A percentile compares a stretch with the other conserved stretches of the same genome.
Conservation (phyloP, 1,284 basidiomycete species). For the Trichosporon sp. region DNA sequence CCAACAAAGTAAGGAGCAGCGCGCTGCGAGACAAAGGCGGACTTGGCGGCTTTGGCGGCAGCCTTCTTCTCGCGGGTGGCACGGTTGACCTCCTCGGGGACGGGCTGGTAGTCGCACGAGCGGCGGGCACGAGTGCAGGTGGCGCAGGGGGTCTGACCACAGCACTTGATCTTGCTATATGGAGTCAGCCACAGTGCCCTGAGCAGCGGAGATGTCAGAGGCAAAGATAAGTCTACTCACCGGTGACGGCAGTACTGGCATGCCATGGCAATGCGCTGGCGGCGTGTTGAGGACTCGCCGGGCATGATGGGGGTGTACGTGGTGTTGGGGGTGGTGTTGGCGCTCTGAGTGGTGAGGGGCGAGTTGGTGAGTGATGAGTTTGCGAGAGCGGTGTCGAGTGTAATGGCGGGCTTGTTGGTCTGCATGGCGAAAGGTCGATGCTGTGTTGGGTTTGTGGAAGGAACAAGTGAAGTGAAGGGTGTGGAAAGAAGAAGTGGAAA, state of each 20-base stretch:
- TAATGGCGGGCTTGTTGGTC: slow-evolving; percentile 10
- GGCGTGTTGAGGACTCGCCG: slow-evolving; percentile 26
- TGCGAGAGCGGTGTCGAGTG: slow-evolving; percentile 5
- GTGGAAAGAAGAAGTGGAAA: background rate
- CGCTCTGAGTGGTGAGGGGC: background rate
- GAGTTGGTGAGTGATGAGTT: slow-evolving; percentile 4
- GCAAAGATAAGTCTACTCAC: slow-evolving; percentile 26
- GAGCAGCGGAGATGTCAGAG: background rate
- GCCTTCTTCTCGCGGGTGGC: slow-evolving; percentile 46
- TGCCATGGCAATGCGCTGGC: slow-evolving; percentile 44
- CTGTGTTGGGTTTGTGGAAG: background rate
- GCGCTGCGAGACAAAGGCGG: slow-evolving; percentile 21
- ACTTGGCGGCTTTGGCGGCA: slow-evolving; percentile 35
- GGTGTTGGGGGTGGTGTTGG: background rate
- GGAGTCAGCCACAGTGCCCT: slow-evolving; percentile 6
- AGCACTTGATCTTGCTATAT: slow-evolving; percentile 47
- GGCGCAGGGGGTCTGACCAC: slow-evolving; percentile 41
- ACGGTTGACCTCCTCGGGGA: slow-evolving; percentile 46
- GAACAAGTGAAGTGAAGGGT: background rate
- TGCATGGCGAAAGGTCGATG: slow-evolving; percentile 4
- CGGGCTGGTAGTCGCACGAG: slow-evolving; percentile 44
- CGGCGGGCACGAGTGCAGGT: slow-evolving; percentile 45
- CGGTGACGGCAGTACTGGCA: slow-evolving; percentile 45
- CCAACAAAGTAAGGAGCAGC: slow-evolving; percentile 32
- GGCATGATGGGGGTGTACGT: slow-evolving; percentile 13